These are phyloP conservation scores for Akanthomyces uredinophilus DNA, from an alignment of 2,329 filamentous ascomycete genomes.

Conservation along the genomic window DNA sequence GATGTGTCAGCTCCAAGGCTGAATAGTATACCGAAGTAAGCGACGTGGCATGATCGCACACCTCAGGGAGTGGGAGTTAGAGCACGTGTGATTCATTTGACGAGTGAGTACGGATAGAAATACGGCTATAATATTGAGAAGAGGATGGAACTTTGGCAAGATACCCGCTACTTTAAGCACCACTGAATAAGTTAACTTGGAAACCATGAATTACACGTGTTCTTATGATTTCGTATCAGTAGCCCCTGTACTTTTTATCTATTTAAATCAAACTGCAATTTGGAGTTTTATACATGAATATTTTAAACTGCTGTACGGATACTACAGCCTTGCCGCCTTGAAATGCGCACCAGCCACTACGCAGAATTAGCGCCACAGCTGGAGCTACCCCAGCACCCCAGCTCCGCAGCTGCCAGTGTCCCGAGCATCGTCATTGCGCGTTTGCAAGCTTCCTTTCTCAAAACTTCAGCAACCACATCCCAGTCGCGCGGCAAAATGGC, in stretches of 20 bases:
- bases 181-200: not conserved
- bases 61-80: not conserved
- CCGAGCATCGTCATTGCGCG: constrained; percentile 14
- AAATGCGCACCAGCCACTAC: not conserved
- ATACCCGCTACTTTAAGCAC: constrained; percentile 10
- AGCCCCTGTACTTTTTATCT: not conserved
- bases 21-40: not conserved
- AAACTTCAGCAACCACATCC: not conserved
- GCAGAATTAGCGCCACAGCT: not conserved
- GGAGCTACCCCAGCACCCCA: no score
- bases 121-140: not conserved
- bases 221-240: no score
- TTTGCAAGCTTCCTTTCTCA: not conserved
- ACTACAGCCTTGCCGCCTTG: no score
- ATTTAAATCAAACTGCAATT: not conserved
- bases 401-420: not conserved
- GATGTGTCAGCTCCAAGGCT: not conserved
- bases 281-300: no score
- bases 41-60: not conserved
- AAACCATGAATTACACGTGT: not conserved
- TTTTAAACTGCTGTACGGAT: no score
- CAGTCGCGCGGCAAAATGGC: constrained; percentile 20
- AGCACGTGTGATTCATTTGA: not conserved
- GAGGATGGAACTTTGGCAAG: not conserved
- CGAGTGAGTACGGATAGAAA: not conserved